Evolutionary conservation across 768 basidiomycete species (phyloP).

Genomic region (Tulasnella sp.): DNA sequence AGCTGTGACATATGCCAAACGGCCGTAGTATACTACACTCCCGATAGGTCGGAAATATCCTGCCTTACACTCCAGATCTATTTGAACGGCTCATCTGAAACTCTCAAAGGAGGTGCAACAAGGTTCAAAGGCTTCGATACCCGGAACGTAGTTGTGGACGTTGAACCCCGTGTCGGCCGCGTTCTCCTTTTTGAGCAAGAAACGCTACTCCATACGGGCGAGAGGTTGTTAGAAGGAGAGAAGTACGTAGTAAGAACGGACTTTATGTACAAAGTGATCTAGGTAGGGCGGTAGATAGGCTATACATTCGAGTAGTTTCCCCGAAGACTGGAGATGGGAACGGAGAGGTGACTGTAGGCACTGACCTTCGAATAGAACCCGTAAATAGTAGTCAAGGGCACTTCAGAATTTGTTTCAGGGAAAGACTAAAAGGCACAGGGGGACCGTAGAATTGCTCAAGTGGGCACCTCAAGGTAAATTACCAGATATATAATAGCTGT

Average conservation of each 20-base stretch:
- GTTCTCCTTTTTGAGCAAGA: slow-evolving; percentile 30
- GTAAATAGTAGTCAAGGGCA: not conserved
- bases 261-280: not conserved
- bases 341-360: no score
- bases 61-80: slow-evolving; percentile 30
- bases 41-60: slow-evolving; percentile 26
- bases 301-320: no score
- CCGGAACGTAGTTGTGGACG: slow-evolving; percentile 14
- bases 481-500: no score
- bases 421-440: no score
- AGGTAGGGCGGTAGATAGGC: not conserved
- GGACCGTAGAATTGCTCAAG: no score
- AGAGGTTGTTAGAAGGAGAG: not conserved
- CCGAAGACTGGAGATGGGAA: no score
- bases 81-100: slow-evolving; percentile 26
- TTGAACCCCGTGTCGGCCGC: slow-evolving; percentile 25
- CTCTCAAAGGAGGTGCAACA: slow-evolving; percentile 26
- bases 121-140: not conserved
- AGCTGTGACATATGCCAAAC: not conserved
- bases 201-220: not conserved
- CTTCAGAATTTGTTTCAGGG: no score
- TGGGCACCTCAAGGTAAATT: no score
- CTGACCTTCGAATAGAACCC: not conserved
- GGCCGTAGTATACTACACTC: slow-evolving; percentile 7
- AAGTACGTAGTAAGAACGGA: not conserved